Conservation (phyloP, 1,284 basidiomycete species). For the Mycena citricolor region DNA sequence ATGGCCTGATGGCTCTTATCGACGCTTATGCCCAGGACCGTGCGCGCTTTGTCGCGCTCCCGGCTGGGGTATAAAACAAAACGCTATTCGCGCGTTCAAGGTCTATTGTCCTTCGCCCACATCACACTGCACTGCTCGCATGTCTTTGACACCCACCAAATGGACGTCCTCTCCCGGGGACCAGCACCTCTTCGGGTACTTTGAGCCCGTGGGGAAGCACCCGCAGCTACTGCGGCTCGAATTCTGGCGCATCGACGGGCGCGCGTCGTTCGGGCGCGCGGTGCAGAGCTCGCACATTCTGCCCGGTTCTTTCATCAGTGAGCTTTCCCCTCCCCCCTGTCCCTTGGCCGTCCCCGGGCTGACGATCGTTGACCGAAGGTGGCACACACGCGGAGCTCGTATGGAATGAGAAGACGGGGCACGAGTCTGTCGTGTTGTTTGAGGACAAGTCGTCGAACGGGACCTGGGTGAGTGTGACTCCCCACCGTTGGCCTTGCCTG, state of each 20-base stretch:
- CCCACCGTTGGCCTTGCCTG: not conserved
- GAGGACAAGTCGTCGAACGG: constrained; percentile 10
- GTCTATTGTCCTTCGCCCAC: too few species aligned
- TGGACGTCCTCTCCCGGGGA: too few species aligned
- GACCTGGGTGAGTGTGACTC: constrained; percentile 11
- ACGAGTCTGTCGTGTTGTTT: not conserved
- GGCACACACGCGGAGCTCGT: constrained; percentile 10
- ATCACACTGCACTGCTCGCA: not conserved
- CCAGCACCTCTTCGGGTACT: constrained; percentile 17
- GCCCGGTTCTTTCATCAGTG: constrained; percentile 16
- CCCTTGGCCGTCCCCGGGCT: too few species aligned
- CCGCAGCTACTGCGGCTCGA: constrained; percentile 11
- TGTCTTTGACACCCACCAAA: not conserved
- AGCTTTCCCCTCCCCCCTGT: too few species aligned
- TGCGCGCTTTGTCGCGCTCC: too few species aligned
- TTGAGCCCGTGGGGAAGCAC: constrained; percentile 3
- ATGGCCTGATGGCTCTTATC: too few species aligned
- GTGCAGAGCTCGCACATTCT: constrained; percentile 7
- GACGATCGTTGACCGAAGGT: constrained; percentile 3
- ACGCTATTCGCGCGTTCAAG: too few species aligned
- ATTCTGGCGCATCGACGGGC: constrained; percentile 15
- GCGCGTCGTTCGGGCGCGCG: constrained; percentile 8
- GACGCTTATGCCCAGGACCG: too few species aligned
- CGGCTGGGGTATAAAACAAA: too few species aligned
- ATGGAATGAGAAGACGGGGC: constrained; percentile 13